A percentile compares a stretch with the other conserved stretches of the same genome.
Evolutionary conservation across 352 stramenopile genomes (phyloP).

Genomic region (Pythium folliculosum): DNA sequence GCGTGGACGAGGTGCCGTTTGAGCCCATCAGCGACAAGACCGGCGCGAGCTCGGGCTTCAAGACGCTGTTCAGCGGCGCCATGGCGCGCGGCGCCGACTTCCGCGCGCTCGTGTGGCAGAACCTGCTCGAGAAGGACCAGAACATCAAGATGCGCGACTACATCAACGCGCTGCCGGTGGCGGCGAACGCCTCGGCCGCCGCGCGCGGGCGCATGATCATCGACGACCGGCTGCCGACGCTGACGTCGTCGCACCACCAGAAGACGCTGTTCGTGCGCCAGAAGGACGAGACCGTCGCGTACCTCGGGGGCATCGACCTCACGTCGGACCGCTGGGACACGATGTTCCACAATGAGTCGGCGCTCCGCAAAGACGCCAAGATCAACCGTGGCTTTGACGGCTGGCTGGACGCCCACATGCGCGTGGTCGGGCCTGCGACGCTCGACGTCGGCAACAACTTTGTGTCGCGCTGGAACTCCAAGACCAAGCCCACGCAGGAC

Average conservation of each 20-base stretch:
- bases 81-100: constrained; percentile 45
- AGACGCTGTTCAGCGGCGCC: constrained; percentile 34
- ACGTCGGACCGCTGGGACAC: constrained; percentile 69
- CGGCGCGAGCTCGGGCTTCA: constrained; percentile 37
- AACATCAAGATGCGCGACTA: constrained; percentile 60
- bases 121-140: constrained; percentile 52
- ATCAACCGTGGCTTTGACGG: constrained; percentile 41
- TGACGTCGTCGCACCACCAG: constrained; percentile 47
- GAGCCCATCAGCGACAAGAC: constrained; percentile 39
- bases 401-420: constrained; percentile 54
- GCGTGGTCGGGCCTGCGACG: constrained; percentile 45
- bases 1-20: constrained; percentile 59
- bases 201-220: constrained; percentile 34
- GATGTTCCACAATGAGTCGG: constrained; percentile 48
- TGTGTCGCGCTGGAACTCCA: constrained; percentile 55
- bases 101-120: constrained; percentile 64
- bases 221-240: constrained; percentile 43
- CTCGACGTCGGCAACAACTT: constrained; percentile 64
- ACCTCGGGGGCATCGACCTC: constrained; percentile 59
- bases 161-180: constrained; percentile 35
- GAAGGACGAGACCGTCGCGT: constrained; percentile 37
- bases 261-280: constrained; percentile 44
- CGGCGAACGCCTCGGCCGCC: constrained; percentile 16
- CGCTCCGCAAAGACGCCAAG: constrained; percentile 32
- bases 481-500: constrained; percentile 34